These are phyloP conservation scores for Clonostachys solani DNA, from an alignment of 2,329 filamentous ascomycete species.

Conservation along the genomic window DNA sequence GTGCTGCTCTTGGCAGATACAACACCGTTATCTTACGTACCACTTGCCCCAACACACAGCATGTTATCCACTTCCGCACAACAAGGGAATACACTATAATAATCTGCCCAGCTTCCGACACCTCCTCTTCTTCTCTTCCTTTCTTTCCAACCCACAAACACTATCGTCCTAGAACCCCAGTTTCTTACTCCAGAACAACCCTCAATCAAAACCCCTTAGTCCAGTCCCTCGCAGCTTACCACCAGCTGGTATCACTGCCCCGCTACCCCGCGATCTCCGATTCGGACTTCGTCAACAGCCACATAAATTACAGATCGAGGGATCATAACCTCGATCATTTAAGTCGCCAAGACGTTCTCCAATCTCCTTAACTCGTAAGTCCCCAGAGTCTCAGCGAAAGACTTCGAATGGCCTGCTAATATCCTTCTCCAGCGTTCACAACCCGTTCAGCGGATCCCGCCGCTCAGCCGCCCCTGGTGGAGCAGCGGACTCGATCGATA, in stretches of 20 bases:
- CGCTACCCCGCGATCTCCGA: conserved; percentile 1
- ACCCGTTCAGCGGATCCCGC: conserved; percentile 95
- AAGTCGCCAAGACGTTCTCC: conserved; percentile 91
- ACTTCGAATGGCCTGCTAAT: neutral
- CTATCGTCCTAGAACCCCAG: too few relatives aligned
- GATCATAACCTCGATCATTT: conserved; percentile 48
- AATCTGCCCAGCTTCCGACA: too few relatives aligned
- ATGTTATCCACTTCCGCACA: too few relatives aligned
- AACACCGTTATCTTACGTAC: too few relatives aligned
- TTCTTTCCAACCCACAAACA: too few relatives aligned
- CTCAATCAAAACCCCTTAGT: neutral
- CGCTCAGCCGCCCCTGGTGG: conserved; percentile 85
- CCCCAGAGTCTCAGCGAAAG: neutral
- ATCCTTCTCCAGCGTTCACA: conserved; percentile 63
- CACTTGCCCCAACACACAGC: too few relatives aligned
- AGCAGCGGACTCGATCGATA: conserved; percentile 65
- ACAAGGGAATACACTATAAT: too few relatives aligned
- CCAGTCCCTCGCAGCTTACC: too few relatives aligned
- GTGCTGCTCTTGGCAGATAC: too few relatives aligned
- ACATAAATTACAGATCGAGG: conserved; percentile 40
- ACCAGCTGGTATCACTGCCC: neutral
- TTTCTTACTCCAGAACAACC: neutral
- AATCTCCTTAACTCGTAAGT: conserved; percentile 95
- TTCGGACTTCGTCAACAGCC: neutral
- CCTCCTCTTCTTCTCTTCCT: too few relatives aligned